phyloP scores from a whole-genome alignment of 768 basidiomycete species.

The Tricholoma saponaceum region DNA sequence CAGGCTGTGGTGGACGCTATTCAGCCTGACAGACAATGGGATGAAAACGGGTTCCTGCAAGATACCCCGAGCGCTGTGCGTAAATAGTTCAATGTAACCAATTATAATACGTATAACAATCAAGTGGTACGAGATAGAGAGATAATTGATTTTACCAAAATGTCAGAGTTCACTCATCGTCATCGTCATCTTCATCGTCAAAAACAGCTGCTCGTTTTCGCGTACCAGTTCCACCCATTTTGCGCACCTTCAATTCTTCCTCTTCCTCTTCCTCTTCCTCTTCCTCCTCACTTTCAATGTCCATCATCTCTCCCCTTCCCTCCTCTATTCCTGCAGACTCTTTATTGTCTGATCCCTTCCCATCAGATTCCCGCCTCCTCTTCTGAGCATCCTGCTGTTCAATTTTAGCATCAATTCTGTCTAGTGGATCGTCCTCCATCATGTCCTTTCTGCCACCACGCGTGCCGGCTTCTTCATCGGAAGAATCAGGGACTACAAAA shows the following conservation, averaged over 20 bases:
- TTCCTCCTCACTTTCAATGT: conserved; percentile 27
- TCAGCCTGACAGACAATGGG: conserved; percentile 57
- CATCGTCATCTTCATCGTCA: conserved; percentile 65
- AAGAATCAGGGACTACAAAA: conserved; percentile 76
- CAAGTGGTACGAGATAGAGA: neutral
- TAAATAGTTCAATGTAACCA: conserved; percentile 18
- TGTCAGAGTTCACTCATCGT: conserved; percentile 7
- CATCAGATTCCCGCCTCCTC: conserved; percentile 29
- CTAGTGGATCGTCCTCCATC: conserved; percentile 58
- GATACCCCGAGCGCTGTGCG: conserved; percentile 30
- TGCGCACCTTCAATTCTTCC: conserved; percentile 65
- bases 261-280: conserved; percentile 69
- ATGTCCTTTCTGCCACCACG: conserved; percentile 32
- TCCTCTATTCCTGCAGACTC: conserved; percentile 16
- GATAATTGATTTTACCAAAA: conserved; percentile 2
- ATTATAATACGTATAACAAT: conserved; percentile 8
- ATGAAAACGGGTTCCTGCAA: conserved; percentile 49
- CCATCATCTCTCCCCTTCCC: conserved; percentile 24
- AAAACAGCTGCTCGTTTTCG: conserved; percentile 56
- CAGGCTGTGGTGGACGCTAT: conserved; percentile 76
- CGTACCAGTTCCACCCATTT: conserved; percentile 38
- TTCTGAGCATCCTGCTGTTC: conserved; percentile 54
- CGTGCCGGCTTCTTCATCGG: conserved; percentile 59
- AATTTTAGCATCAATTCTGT: conserved; percentile 69
- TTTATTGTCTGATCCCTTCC: conserved; percentile 22